These are phyloP conservation scores for Sphaerostilbella broomeana DNA, from an alignment of 2,329 filamentous ascomycete genomes.

Conservation along the genomic window DNA sequence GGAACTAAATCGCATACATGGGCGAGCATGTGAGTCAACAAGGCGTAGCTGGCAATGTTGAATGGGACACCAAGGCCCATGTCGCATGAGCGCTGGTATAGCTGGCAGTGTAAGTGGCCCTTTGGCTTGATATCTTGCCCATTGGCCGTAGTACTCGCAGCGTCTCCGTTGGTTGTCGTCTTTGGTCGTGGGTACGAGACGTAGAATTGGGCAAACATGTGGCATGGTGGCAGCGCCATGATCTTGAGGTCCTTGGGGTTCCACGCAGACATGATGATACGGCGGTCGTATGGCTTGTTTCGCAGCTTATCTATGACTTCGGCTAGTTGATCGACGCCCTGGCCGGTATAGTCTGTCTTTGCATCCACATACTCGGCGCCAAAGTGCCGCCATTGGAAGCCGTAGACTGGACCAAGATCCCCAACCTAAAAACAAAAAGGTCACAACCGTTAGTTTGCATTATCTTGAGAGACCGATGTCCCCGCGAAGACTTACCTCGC, in stretches of 20 bases:
- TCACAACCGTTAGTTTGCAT: too few relatives aligned
- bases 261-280: slow-evolving; percentile 90
- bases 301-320: slow-evolving; percentile 84
- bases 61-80: slow-evolving; percentile 97
- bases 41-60: slow-evolving; percentile 91
- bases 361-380: slow-evolving; percentile 82
- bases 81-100: slow-evolving; percentile 93
- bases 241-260: slow-evolving; percentile 78
- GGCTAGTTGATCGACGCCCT: slow-evolving; percentile 89
- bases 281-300: slow-evolving; percentile 76
- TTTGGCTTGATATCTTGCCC: slow-evolving; percentile 42
- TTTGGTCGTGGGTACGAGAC: slow-evolving; percentile 59
- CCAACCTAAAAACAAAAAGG: slow-evolving; percentile 46
- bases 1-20: slow-evolving; percentile 78
- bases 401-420: slow-evolving; percentile 92
- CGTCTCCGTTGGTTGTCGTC: slow-evolving; percentile 6
- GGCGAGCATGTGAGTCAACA: slow-evolving; percentile 92
- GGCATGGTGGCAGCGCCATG: slow-evolving; percentile 91
- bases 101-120: slow-evolving; percentile 74
- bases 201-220: slow-evolving; percentile 98
- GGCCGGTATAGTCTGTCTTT: slow-evolving; percentile 72
- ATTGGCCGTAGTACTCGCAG: slow-evolving; percentile 16
- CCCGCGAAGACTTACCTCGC: too few relatives aligned
- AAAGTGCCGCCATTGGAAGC: slow-evolving; percentile 98
- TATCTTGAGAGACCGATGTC: too few relatives aligned